Conservation (phyloP, 352 stramenopile species). For the Pythium sukuiense region DNA sequence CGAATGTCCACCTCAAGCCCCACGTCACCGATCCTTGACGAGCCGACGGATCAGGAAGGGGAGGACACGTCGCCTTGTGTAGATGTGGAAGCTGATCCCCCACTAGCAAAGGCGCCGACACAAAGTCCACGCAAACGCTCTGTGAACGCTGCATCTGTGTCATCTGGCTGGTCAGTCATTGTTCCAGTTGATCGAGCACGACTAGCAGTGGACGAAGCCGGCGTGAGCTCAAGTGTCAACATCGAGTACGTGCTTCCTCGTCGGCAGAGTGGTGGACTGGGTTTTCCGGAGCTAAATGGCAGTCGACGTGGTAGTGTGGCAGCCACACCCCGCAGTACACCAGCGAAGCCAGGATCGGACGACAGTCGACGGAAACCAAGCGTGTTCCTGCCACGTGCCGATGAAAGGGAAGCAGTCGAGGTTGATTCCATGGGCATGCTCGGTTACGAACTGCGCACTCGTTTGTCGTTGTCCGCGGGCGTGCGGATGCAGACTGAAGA, state of each 20-base stretch:
- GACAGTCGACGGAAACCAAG: neutral
- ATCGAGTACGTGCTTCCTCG: conserved; percentile 15
- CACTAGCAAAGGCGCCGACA: neutral
- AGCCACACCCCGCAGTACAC: neutral
- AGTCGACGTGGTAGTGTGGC: neutral
- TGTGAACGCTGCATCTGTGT: neutral
- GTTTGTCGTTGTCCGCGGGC: conserved; percentile 30
- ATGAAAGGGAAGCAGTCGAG: conserved; percentile 12
- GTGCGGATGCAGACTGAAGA: conserved; percentile 31
- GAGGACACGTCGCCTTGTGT: neutral
- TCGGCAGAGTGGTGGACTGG: neutral
- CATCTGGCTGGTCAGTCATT: conserved; percentile 23
- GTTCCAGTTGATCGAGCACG: conserved; percentile 4
- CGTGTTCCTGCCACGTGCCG: conserved; percentile 9
- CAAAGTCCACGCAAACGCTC: conserved; percentile 7
- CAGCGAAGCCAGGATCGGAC: neutral
- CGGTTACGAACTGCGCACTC: conserved; percentile 18
- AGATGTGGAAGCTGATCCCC: neutral
- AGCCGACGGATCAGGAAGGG: neutral
- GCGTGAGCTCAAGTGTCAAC: conserved; percentile 7
- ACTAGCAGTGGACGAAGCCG: neutral
- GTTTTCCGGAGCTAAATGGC: neutral
- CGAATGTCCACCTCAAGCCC: neutral
- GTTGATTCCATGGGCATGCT: conserved; percentile 24
- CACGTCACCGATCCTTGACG: neutral